These are phyloP conservation scores for Persicaria maculosa DNA, from an alignment of 148 eudicot genomes.

Conservation along the genomic window DNA sequence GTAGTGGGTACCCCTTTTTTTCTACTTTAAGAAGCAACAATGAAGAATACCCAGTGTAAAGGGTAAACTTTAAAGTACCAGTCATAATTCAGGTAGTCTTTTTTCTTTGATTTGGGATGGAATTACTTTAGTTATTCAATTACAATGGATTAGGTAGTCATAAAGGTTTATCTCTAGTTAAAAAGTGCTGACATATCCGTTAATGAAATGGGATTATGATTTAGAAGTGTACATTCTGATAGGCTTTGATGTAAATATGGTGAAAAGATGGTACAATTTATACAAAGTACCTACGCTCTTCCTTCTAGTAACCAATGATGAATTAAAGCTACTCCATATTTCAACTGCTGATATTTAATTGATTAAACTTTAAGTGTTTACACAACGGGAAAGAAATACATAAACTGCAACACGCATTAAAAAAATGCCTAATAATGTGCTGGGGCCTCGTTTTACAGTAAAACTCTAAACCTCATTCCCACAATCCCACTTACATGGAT, in stretches of 20 bases:
- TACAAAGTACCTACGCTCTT: neutral
- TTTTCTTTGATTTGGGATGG: neutral
- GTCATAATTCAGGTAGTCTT: slow-evolving; percentile 2
- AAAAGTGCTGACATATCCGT: neutral
- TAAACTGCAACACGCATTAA: neutral
- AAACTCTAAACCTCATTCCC: neutral
- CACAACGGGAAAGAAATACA: neutral
- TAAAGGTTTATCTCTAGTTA: neutral
- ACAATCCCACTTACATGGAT: neutral
- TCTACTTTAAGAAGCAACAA: neutral
- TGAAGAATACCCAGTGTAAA: neutral
- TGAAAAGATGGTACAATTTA: no score
- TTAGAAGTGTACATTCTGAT: no score
- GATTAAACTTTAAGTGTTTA: neutral
- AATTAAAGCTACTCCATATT: neutral
- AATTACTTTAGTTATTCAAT: neutral
- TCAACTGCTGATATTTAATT: neutral
- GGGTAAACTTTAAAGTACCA: slow-evolving; percentile 4
- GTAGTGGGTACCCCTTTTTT: neutral
- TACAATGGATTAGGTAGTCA: slow-evolving; percentile 5
- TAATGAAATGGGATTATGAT: neutral
- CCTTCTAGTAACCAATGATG: neutral
- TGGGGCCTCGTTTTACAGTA: neutral
- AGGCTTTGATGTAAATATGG: no score
- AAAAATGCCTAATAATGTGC: neutral